Percentiles rank a stretch among this genome's conserved stretches.
Evolutionary conservation across 257 asterid genomes (phyloP).

Genomic region (Rehmannia glutinosa): DNA sequence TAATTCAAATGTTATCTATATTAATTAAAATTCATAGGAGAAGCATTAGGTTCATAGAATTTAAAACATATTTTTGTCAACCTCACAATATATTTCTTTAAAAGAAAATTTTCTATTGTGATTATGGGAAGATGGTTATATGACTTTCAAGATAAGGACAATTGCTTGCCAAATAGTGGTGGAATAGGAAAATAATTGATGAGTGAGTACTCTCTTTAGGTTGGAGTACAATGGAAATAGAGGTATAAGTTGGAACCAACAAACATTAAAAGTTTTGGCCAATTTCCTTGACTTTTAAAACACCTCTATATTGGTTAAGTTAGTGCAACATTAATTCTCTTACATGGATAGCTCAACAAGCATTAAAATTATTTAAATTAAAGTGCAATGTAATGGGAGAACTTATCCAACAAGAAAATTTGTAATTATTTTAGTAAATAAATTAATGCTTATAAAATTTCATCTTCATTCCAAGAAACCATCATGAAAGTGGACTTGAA

Average conservation of each 20-base stretch:
- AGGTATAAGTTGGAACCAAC: slow-evolving; percentile 11
- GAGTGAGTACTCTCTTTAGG: neutral
- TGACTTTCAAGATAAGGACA: neutral
- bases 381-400: neutral
- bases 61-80: neutral
- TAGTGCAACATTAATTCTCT: slow-evolving; percentile 1
- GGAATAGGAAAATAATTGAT: slow-evolving; percentile 8
- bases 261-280: neutral
- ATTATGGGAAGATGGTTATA: neutral
- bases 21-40: too few species aligned
- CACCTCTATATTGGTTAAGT: slow-evolving; percentile 18
- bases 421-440: neutral
- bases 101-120: neutral
- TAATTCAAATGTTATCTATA: too few species aligned
- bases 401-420: neutral
- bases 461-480: neutral
- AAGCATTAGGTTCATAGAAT: too few species aligned
- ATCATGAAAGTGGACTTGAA: neutral
- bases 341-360: slow-evolving; percentile 2
- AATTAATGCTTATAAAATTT: too few species aligned
- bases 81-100: neutral
- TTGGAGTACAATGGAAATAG: slow-evolving; percentile 1
- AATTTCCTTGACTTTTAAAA: slow-evolving; percentile 18
- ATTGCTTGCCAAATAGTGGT: slow-evolving; percentile 9
- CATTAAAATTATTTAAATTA: neutral